Evolutionary conservation across 305 asterid species (phyloP).

Genomic region (Fraxinus nigra): DNA sequence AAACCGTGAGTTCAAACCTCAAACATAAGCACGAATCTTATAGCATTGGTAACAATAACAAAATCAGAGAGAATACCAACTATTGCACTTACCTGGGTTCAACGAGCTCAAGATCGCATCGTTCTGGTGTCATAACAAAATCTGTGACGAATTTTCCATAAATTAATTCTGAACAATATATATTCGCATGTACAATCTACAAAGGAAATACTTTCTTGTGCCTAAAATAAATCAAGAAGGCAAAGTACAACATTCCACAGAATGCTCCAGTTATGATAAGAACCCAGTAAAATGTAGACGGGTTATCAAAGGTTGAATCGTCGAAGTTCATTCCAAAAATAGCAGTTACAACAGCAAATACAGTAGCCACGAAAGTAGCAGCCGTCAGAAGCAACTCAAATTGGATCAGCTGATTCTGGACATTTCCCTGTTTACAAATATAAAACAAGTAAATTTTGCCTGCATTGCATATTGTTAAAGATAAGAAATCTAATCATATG

Average conservation of each 20-base stretch:
- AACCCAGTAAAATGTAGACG: constrained; percentile 79
- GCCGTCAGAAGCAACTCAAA: constrained; percentile 92
- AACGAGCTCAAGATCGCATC: background rate
- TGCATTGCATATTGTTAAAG: background rate
- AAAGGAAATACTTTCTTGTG: constrained; percentile 78
- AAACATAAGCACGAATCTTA: background rate
- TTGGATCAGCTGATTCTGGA: constrained; percentile 90
- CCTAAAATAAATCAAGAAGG: constrained; percentile 69
- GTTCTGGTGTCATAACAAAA: background rate
- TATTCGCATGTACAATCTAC: constrained; percentile 31
- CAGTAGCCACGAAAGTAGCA: constrained; percentile 82
- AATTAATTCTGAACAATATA: constrained; percentile 12
- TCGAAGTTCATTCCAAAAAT: constrained; percentile 91
- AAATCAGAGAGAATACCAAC: background rate
- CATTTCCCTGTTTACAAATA: constrained; percentile 67
- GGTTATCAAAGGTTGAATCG: constrained; percentile 51
- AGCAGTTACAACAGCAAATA: constrained; percentile 88
- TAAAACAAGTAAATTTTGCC: background rate
- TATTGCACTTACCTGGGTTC: background rate
- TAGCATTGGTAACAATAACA: background rate
- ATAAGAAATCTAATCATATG: background rate
- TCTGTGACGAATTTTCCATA: constrained; percentile 6
- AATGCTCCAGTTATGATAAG: constrained; percentile 51
- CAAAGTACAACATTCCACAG: constrained; percentile 54
- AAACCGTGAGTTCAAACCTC: background rate